Evolutionary conservation across 768 basidiomycete species (phyloP), one percentile per base, ranked within the genome.

Genomic region (Psilocybe subaeruginosa): DNA sequence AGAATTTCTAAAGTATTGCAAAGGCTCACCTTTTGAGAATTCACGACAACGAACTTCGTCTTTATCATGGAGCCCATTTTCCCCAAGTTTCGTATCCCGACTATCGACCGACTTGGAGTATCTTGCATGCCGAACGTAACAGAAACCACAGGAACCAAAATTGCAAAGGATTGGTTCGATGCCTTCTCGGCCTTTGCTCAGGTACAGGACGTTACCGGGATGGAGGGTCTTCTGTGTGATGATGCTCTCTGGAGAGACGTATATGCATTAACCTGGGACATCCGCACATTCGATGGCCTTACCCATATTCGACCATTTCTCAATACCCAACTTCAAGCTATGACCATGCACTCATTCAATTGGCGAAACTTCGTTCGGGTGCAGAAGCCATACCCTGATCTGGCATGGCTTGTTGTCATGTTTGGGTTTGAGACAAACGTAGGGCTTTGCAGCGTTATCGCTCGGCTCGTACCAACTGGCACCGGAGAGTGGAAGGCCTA

Each of bases 351-450:
- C 29, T 59, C 33, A n/a, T 41, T 62, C 23, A 45, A 86, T n/a
- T 56, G 48, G 45, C 52, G 62, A 8, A 60, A 65, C 0, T 53
- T 54, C 55, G 76, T 66, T 14, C 30, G 12, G 27, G 53, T 84
- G n/a, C 69, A 77, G 52, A 73, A 69, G 14, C 81, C 80, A 2
- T 80, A 76, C 58, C 78, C 84, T 0, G 86, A 84, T 64, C 59
- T 91, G 4, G 78, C 76, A 0, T 90, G 87, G 83, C 70, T 91
- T 45, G 80, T 82, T 29, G 72, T 80, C 33, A 70, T 82, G 57
- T 88, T 91, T 68, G 78, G 73, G 4, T 91, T 90, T 64, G 80
- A 82, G 52, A 84, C 82, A 5, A 77, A 69, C 1, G 70, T 80
- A 1, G 89, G 85, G 0, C 66, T 76, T 4, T 83, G 80, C 1